These are phyloP conservation scores for Cucurbita argyrosperma DNA, from an alignment of 306 rosid species.

Conservation along the genomic window DNA sequence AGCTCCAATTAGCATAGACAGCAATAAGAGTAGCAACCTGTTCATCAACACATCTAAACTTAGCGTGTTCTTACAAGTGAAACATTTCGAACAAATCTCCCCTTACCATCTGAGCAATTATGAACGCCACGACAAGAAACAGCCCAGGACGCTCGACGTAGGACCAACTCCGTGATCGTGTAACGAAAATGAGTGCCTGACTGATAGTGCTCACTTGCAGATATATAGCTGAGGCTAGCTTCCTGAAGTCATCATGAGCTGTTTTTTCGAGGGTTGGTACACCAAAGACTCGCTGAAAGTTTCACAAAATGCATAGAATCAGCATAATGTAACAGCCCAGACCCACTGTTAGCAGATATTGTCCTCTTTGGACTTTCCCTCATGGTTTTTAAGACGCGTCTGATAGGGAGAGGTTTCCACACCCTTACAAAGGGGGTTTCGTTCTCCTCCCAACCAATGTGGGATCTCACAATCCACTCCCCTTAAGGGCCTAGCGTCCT, in stretches of 20 bases:
- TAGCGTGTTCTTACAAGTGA: constrained; percentile 1
- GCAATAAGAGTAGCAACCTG: constrained; percentile 97
- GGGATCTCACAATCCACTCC: too few species aligned
- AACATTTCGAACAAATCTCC: neutral
- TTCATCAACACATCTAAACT: constrained; percentile 7
- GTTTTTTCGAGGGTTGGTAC: constrained; percentile 69
- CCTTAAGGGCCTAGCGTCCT: too few species aligned
- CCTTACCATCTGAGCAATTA: constrained; percentile 86
- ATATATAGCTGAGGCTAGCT: constrained; percentile 92
- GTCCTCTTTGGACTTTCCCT: too few species aligned
- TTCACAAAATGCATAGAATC: constrained; percentile 5
- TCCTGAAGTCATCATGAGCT: constrained; percentile 66
- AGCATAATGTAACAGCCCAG: neutral
- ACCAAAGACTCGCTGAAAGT: constrained; percentile 53
- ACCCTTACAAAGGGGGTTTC: too few species aligned
- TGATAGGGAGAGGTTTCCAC: too few species aligned
- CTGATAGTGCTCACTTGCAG: constrained; percentile 98
- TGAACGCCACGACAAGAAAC: constrained; percentile 59
- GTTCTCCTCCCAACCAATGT: too few species aligned
- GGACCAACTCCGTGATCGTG: constrained; percentile 95
- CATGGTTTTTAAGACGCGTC: too few species aligned
- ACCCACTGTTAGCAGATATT: too few species aligned
- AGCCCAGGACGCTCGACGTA: constrained; percentile 89
- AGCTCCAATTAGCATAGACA: constrained; percentile 87
- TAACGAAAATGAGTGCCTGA: constrained; percentile 96